Percentiles rank a stretch among this genome's conserved stretches.
Evolutionary conservation across 805 yeast genomes (phyloP).

Genomic region (Monosporozyma siamensis): DNA sequence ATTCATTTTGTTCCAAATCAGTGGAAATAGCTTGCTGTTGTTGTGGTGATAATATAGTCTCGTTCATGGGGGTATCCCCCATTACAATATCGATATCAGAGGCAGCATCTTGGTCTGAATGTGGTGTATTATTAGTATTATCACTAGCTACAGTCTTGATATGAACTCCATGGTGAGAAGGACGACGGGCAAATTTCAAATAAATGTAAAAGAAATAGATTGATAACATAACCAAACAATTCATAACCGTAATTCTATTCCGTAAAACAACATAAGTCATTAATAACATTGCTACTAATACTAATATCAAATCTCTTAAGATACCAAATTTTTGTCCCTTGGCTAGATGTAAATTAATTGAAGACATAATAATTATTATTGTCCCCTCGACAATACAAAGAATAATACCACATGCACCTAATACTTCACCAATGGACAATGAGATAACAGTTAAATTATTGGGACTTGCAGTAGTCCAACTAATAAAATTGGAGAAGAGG

Average conservation of each 20-base stretch:
- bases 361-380: constrained; percentile 24
- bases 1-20: not conserved
- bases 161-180: not conserved
- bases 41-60: too few relatives aligned
- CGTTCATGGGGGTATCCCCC: too few relatives aligned
- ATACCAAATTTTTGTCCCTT: constrained; percentile 14
- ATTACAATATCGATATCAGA: too few relatives aligned
- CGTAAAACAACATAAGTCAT: constrained; percentile 19
- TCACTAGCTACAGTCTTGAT: not conserved
- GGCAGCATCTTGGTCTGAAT: not conserved
- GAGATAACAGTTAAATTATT: constrained; percentile 18
- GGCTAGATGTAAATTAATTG: constrained; percentile 12
- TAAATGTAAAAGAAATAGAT: constrained; percentile 17
- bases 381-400: constrained; percentile 30
- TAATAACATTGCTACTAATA: constrained; percentile 17
- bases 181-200: constrained; percentile 5
- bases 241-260: constrained; percentile 19
- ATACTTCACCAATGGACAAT: constrained; percentile 30
- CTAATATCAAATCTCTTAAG: constrained; percentile 22
- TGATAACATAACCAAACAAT: constrained; percentile 21
- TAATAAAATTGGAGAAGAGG: constrained; percentile 29
- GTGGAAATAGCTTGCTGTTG: too few relatives aligned
- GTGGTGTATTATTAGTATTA: too few relatives aligned
- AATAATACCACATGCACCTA: constrained; percentile 32
- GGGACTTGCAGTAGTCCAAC: constrained; percentile 23